Conservation (phyloP, 257 asterid genomes). For the Parsonsia alboflavescens region DNA sequence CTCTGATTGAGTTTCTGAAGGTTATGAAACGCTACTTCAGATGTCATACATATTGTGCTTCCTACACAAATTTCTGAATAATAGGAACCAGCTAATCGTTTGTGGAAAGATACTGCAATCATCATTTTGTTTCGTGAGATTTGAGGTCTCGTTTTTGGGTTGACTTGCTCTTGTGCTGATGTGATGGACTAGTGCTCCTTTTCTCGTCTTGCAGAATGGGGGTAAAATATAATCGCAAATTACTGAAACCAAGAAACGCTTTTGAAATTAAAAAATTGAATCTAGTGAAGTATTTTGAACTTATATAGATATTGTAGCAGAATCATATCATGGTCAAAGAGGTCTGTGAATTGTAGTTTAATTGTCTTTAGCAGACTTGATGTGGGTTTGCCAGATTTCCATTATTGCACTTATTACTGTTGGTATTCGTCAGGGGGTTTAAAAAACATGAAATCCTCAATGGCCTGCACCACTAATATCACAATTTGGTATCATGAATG, state of each 20-base stretch:
- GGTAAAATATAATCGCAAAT: background rate
- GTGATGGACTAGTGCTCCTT: background rate
- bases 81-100: background rate
- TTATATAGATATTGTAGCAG: background rate
- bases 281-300: background rate
- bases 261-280: background rate
- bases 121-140: background rate
- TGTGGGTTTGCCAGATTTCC: background rate
- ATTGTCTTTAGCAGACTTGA: background rate
- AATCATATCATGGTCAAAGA: background rate
- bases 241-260: background rate
- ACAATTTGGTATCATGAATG: too few relatives aligned
- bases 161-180: background rate
- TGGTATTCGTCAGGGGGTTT: too few relatives aligned
- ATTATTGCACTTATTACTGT: background rate
- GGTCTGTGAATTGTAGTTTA: background rate
- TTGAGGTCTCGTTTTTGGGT: background rate
- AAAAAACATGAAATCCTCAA: too few relatives aligned
- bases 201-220: background rate
- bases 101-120: background rate
- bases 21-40: background rate
- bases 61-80: background rate
- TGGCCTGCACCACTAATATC: too few relatives aligned
- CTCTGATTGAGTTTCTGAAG: background rate
- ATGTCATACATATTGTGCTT: background rate